A percentile compares a stretch with the other conserved stretches of the same genome.
Conservation (phyloP, 2,329 filamentous ascomycete genomes). For the Xylaria arbuscula region DNA sequence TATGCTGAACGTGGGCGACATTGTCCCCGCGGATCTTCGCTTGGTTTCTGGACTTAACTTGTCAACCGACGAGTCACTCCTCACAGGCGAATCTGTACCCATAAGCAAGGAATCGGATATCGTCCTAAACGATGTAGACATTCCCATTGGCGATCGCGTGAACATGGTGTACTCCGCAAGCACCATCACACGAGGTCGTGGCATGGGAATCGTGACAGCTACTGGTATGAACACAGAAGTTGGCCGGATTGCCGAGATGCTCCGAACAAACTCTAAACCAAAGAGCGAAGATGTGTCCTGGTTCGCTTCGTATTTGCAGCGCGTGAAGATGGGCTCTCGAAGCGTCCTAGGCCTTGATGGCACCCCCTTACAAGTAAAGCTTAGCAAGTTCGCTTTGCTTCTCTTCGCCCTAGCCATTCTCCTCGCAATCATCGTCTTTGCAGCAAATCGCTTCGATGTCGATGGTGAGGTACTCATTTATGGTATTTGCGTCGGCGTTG, state of each 20-base stretch:
- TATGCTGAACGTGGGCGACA: constrained; percentile 71
- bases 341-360: constrained; percentile 75
- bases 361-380: constrained; percentile 84
- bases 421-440: constrained; percentile 71
- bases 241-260: constrained; percentile 77
- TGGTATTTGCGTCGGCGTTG: constrained; percentile 62
- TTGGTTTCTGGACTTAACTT: constrained; percentile 76
- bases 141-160: constrained; percentile 74
- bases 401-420: constrained; percentile 78
- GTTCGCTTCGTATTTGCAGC: constrained; percentile 57
- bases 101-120: constrained; percentile 72
- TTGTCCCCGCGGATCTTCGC: constrained; percentile 76
- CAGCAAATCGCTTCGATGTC: constrained; percentile 65
- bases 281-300: constrained; percentile 59
- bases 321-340: constrained; percentile 54
- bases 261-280: constrained; percentile 68
- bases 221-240: constrained; percentile 82
- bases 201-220: constrained; percentile 73
- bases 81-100: constrained; percentile 79
- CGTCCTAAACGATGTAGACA: constrained; percentile 63
- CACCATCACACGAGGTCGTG: constrained; percentile 77
- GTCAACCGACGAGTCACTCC: constrained; percentile 78
- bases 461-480: constrained; percentile 68
- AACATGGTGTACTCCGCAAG: constrained; percentile 79
- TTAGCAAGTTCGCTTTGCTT: constrained; percentile 85